Conservation (phyloP, 1,284 basidiomycete genomes). For the Cutaneotrichosporon arboriforme region DNA sequence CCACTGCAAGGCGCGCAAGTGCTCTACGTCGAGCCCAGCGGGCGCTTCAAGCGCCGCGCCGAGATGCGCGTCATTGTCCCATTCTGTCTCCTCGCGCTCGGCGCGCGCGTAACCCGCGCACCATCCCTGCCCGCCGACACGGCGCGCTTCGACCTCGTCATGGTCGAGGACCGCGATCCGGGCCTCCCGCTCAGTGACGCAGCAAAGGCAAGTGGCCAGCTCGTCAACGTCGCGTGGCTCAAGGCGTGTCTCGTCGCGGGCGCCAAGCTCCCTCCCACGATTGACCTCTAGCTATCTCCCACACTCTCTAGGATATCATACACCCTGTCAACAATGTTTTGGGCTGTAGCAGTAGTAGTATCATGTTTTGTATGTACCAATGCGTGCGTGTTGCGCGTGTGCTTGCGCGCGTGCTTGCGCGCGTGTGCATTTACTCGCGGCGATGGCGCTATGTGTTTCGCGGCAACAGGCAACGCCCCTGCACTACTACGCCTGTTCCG, state of each 20-base stretch:
- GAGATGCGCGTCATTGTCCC: constrained; percentile 54
- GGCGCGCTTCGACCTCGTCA: constrained; percentile 58
- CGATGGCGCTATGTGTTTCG: too few relatives aligned
- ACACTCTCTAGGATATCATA: too few relatives aligned
- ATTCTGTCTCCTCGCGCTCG: constrained; percentile 64
- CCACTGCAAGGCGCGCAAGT: constrained; percentile 29
- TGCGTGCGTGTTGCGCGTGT: too few relatives aligned
- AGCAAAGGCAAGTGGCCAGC: constrained; percentile 18
- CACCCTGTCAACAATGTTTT: too few relatives aligned
- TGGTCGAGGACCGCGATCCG: constrained; percentile 56
- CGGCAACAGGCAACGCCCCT: too few relatives aligned
- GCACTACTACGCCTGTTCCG: too few relatives aligned
- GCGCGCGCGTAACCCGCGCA: constrained; percentile 57
- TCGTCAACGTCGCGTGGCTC: constrained; percentile 58
- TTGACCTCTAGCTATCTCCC: too few relatives aligned
- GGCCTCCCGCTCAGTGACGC: constrained; percentile 45
- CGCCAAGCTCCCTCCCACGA: not conserved
- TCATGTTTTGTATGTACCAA: not conserved
- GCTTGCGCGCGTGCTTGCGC: too few relatives aligned
- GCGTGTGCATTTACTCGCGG: too few relatives aligned
- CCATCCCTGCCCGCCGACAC: constrained; percentile 40
- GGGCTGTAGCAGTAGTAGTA: not conserved
- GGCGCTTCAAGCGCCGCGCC: constrained; percentile 6
- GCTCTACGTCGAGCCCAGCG: constrained; percentile 27
- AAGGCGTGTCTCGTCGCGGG: constrained; percentile 61